Evolutionary conservation across 768 basidiomycete genomes (phyloP).

Genomic region (Naganishia antarctica): DNA sequence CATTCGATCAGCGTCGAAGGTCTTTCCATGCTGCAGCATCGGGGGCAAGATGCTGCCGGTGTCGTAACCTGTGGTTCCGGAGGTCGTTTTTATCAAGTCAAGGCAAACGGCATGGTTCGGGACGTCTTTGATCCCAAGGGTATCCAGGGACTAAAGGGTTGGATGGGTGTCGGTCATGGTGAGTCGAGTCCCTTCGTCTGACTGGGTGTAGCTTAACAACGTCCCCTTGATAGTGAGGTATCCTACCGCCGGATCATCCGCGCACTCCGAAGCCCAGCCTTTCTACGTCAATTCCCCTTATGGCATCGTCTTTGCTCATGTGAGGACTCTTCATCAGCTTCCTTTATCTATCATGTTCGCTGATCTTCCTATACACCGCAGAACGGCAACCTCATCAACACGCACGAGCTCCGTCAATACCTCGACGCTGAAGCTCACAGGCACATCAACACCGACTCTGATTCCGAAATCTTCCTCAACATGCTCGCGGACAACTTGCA

Average conservation of each 20-base stretch:
- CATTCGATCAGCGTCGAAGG: constrained; percentile 59
- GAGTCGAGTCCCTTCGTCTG: constrained; percentile 33
- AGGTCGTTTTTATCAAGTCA: constrained; percentile 95
- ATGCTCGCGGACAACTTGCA: constrained; percentile 97
- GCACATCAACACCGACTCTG: constrained; percentile 97
- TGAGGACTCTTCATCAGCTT: constrained; percentile 51
- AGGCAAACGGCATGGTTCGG: constrained; percentile 98
- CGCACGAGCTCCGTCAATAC: constrained; percentile 73
- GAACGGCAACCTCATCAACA: constrained; percentile 99
- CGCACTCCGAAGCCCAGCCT: constrained; percentile 94
- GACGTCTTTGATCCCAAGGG: constrained; percentile 85
- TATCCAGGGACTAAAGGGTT: constrained; percentile 71
- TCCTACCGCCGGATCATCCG: constrained; percentile 94
- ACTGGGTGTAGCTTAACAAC: neutral
- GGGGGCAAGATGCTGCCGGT: constrained; percentile 97
- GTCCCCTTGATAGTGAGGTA: constrained; percentile 67
- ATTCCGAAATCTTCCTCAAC: constrained; percentile 94
- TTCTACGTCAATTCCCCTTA: constrained; percentile 99
- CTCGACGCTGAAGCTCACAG: constrained; percentile 95
- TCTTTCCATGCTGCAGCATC: constrained; percentile 86
- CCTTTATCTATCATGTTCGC: neutral
- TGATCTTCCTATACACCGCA: constrained; percentile 45
- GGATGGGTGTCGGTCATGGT: constrained; percentile 99
- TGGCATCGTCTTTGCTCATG: constrained; percentile 96
- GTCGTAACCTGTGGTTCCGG: constrained; percentile 93